Evolutionary conservation across 1,284 basidiomycete genomes (phyloP).

Genomic region (Ganoderma lingzhi): DNA sequence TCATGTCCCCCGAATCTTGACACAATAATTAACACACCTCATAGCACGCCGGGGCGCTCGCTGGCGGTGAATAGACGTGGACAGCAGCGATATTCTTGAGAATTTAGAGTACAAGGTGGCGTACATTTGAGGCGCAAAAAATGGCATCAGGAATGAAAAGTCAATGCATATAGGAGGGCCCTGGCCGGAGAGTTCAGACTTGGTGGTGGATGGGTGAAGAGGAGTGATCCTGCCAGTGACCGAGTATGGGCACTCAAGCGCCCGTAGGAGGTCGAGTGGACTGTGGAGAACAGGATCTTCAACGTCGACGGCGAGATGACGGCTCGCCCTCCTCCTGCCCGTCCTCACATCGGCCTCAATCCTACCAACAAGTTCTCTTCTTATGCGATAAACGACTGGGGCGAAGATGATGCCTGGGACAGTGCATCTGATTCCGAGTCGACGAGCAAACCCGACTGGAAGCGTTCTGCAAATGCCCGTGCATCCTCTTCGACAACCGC

Average conservation of each 20-base stretch:
- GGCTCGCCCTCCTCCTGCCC: conserved; percentile 75
- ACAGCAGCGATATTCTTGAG: neutral
- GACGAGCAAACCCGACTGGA: conserved; percentile 59
- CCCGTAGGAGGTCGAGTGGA: neutral
- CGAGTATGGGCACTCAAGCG: neutral
- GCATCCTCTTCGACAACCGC: conserved; percentile 51
- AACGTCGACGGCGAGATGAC: conserved; percentile 50
- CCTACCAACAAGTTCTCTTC: conserved; percentile 58
- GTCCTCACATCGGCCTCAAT: conserved; percentile 77
- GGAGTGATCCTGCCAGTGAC: neutral
- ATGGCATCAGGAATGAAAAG: neutral
- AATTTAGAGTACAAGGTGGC: neutral
- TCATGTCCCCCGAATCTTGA: too few species aligned
- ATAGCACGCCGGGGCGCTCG: too few species aligned
- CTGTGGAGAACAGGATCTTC: neutral
- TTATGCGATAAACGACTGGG: conserved; percentile 64
- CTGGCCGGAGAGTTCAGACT: neutral
- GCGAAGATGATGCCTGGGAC: conserved; percentile 91
- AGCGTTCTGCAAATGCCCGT: conserved; percentile 45
- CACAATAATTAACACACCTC: neutral
- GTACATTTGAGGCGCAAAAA: neutral
- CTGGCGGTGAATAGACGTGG: too few species aligned
- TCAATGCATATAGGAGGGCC: neutral
- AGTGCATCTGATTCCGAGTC: conserved; percentile 85
- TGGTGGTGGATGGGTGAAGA: neutral